Base-by-base conservation (phyloP, 305 asterid species). In the Plantago rigida region DNA sequence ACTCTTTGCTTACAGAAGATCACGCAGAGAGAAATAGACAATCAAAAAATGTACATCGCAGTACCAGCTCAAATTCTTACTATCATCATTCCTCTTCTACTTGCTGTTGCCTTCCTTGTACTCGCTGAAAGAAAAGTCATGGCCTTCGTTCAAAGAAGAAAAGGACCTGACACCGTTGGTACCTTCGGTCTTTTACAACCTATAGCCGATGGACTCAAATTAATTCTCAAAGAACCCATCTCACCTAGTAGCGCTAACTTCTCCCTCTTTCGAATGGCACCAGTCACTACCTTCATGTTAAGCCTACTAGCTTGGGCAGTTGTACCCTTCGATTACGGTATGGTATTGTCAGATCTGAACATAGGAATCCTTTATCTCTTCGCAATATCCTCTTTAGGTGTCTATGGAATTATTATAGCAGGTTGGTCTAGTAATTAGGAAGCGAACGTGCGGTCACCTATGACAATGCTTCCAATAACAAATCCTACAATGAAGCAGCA, bases 91-190 rank as follows among this genome's bases (percentile, higher is more conserved):
- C 54, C 22, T n/a, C 54, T 49, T 13, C 54, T 49, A 49, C 54
- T 49, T n/a, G 54, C 24, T n/a, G 54, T 49, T 3, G 26, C 24
- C 24, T 49, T 49, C n/a, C 2, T 49, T 4, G 24, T 49, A 9
- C 26, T 49, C n/a, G 54, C 22, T 13, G 54, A 49, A 14, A 2
- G 54, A 4, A 49, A 49, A 49, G 54, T 49, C n/a, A n/a, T n/a
- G 24, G 54, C 54, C n/a, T 49, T 49, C n/a, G 55, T 50, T 10
- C 55, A 50, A 50, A 19, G 56, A n/a, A 19, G 56, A 51, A 51
- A 51, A 11, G 56, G 31, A 5, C 56, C 13, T 19, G 56, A 17
- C 14, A 26, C 14, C 5, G 56, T 51, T 10, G 56, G 56, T 1
- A 5, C 31, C 5, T 51, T 51, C 14, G 56, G 56, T 14, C 14